Base-by-base conservation (phyloP, 441 rosid species). In the Omphalea diandra region DNA sequence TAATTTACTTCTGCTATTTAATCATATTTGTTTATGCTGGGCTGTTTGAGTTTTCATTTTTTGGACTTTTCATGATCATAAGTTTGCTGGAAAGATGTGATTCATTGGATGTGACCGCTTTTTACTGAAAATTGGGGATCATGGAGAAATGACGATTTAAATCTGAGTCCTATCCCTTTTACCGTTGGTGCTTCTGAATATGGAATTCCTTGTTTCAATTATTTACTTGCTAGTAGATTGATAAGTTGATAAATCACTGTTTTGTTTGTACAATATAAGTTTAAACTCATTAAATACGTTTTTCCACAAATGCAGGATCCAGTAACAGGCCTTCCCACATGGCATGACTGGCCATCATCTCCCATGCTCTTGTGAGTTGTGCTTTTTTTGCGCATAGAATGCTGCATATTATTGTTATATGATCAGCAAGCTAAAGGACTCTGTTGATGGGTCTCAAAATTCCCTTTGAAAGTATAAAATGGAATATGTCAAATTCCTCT, bases 61-160 rank as follows among this genome's bases (percentile, higher is more conserved):
- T 40, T 40, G 7, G 14, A 54, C 22, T 52, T 47, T 60, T n/a
- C n/a, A 17, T 54, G 68, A 33, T n/a, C 71, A 18, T 54, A 94
- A 97, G 83, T 86, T 71, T 82, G 87, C 78, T 94, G 97, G 98
- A 84, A 77, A 81, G 97, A 94, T 73, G 94, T 91, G 76, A 81
- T 81, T 60, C 97, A 94, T 73, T 94, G 97, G 97, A 91, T 94
- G 98, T 94, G 97, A 97, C 97, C 98, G 15, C 90, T 94, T 64
- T 91, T 84, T 80, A 71, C 89, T 41, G 95, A 94, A 75, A 80
- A 75, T 50, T 94, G 94, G 95, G 91, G 88, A 62, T 81, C 86
- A 17, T 94, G 98, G 98, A 85, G 97, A 82, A 84, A 73, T n/a
- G 85, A 87, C 73, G 85, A 83, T 69, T 83, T 94, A 77, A 85